A percentile compares a stretch with the other conserved stretches of the same genome.
These are phyloP conservation scores for Barnettozyma vustinii DNA, from an alignment of 805 yeast genomes.

Conservation along the genomic window DNA sequence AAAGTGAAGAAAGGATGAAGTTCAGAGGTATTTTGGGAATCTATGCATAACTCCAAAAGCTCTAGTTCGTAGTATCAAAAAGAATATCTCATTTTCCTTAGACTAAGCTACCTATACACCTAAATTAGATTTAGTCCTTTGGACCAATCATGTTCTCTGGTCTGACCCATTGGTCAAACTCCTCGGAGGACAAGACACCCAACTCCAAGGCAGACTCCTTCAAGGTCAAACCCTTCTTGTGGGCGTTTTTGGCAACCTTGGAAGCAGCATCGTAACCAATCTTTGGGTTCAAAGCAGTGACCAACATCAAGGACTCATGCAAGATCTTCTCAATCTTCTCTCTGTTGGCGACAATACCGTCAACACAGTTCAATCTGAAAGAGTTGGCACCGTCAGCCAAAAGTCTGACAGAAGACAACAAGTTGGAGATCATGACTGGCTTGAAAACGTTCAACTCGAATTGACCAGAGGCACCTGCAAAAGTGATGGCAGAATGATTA, in stretches of 20 bases:
- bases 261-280: constrained; percentile 98
- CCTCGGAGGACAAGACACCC: constrained; percentile 74
- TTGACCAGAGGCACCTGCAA: constrained; percentile 98
- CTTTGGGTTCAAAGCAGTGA: constrained; percentile 97
- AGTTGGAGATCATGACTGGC: constrained; percentile 90
- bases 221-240: constrained; percentile 93
- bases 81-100: neutral
- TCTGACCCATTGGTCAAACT: constrained; percentile 94
- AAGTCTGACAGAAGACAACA: constrained; percentile 81
- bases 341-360: constrained; percentile 84
- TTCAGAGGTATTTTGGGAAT: neutral
- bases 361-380: constrained; percentile 92
- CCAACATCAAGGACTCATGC: constrained; percentile 96
- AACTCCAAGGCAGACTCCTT: constrained; percentile 93
- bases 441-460: constrained; percentile 97
- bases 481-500: constrained; percentile 90
- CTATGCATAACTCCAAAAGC: neutral
- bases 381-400: constrained; percentile 86
- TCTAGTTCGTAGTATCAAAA: too few relatives aligned
- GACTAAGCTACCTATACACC: neutral
- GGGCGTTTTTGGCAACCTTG: constrained; percentile 97
- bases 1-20: neutral
- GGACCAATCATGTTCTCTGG: constrained; percentile 99
- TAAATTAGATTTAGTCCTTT: constrained; percentile 29
- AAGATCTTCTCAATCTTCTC: constrained; percentile 82